Base-by-base conservation (phyloP, 257 asterid genomes). In the Plantago major region DNA sequence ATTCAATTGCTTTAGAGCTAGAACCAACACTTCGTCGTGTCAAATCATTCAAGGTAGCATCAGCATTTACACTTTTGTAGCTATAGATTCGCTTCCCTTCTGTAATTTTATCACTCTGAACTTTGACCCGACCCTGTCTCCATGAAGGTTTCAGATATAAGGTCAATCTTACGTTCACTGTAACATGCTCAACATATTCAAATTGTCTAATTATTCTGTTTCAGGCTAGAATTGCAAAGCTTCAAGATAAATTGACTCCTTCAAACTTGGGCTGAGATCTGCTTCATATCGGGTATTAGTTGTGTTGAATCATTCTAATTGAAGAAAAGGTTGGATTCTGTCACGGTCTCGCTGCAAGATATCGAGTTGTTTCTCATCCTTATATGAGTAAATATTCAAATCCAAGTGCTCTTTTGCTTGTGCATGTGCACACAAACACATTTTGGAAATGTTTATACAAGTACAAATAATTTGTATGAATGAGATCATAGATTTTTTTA, bases 21-120 rank as follows among this genome's bases (percentile, higher is more conserved):
- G 85, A 92, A 58, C 93, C 95, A 18, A 82, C 95, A 52, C 74
- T 89, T 70, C 86, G 86, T 11, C 90, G 89, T 53, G 83, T 95
- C 62, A 92, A 82, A 70, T 68, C 94, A 48, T 92, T 84, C 81
- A 92, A 86, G 95, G 98, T 90, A 66, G 48, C 46, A 6, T 54
- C 22, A 14, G 7, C 60, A 62, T 53, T 63, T 47, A 26, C 54
- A 16, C 51, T 53, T 22, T 57, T 58, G 13, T 58, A 37, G 12
- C 59, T 10, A 10, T 17, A 14, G 43, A 16, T 11, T 18, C 40
- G 22, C 37, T 4, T 12, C 38, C 14, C 40, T 1, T 17, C 40
- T 11, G 40, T 5, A 1, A 33, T 43, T 45, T 22, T 13, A 19
- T 2, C 3, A 33, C 38, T 26, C 38, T 43, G 22, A 43, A 38